Base-by-base conservation (phyloP, 2,329 filamentous ascomycete genomes). In the Ophiostoma quercus region DNA sequence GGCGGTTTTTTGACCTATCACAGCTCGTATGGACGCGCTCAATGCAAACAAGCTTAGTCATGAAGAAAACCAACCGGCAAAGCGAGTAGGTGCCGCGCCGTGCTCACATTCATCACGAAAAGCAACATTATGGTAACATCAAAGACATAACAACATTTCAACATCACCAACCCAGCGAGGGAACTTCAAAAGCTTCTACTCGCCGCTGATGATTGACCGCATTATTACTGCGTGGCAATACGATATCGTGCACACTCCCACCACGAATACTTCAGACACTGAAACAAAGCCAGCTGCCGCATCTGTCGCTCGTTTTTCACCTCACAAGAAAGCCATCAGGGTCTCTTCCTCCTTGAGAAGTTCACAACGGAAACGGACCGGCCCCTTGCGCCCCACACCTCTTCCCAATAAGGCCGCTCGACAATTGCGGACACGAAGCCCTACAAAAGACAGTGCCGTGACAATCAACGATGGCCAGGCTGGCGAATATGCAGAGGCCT, bases 151-250 rank as follows among this genome's bases (percentile, higher is more conserved):
- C 25, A 29, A 29, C 25, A 62, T 19, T 34, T 62, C 25, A 62
- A 16, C 57, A 34, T 62, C 25, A 62, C 57, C 57, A 62, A 62
- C 22, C 57, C 3, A 62, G 57, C 57, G 22, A 14, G 57, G 25
- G 14, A 62, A 32, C 5, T 32, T 34, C 25, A 83, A 74, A 67
- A 43, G 37, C n/a, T 67, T 47, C 39, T 43, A 67, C 65, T n/a
- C 37, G 66, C 66, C 29, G 16, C 39, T 22, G n/a, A 67, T 67
- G 41, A 9, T 34, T 54, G 66, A 22, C 39, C 41, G 39, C 66
- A 12, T 67, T 67, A 54, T 67, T 54, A 67, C 41, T 25, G 66
- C 66, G 66, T 67, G 66, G 66, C 66, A 47, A 25, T 34, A 12
- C 66, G 66, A 67, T 67, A 54, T 67, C 25, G 11, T 54, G 11